Evolutionary conservation across 2,329 filamentous ascomycete species (phyloP), one percentile per base, ranked within the genome.

Genomic region (Cordyceps javanica): DNA sequence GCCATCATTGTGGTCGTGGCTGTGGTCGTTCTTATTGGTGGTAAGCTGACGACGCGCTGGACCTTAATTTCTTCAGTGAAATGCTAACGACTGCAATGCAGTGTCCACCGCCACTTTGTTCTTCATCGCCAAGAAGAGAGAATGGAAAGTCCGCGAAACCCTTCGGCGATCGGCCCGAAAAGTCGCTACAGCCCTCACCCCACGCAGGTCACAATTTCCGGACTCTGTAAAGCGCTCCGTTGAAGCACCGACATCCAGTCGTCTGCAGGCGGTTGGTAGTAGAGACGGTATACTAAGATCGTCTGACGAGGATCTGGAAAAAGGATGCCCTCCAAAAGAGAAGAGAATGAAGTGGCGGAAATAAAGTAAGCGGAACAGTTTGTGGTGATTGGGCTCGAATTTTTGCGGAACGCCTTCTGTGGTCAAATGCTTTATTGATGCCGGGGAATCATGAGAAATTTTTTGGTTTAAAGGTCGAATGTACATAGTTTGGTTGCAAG

Each of bases 41-140:
- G 89, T 92, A 19, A 5, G 21, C 44, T 34, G 38, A 41, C 39
- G 34, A 19, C 13, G 38, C 38, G 34, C 36, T 13, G 53, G 34
- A 63, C 66, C 54, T 67, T 59, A 52, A 13, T 3, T 23, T 32
- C 2, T 5, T 2, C 19, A 23, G 5, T 3, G 10, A 19, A 23
- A 19, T 16, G 10, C 45, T 57, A 36, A 51, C 36, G 5, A 26
- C 11, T 26, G 9, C 23, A 64, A 60, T 48, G 41, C 62, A 88
- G 88, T 86, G 61, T 78, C 77, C 23, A 86, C 81, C 34, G 82
- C 85, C 3, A 74, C 83, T 2, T 82, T 94, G 28, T 95, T 89
- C 75, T 90, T 87, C 70, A 70, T 93, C 38, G 88, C 90, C 57
- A 94, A 94, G 78, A 91, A 90, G 75, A 83, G 86, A 48, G 89